Evolutionary conservation across 1,284 basidiomycete species (phyloP), one percentile per base, ranked within the genome.

Genomic region (Irpex sp.): DNA sequence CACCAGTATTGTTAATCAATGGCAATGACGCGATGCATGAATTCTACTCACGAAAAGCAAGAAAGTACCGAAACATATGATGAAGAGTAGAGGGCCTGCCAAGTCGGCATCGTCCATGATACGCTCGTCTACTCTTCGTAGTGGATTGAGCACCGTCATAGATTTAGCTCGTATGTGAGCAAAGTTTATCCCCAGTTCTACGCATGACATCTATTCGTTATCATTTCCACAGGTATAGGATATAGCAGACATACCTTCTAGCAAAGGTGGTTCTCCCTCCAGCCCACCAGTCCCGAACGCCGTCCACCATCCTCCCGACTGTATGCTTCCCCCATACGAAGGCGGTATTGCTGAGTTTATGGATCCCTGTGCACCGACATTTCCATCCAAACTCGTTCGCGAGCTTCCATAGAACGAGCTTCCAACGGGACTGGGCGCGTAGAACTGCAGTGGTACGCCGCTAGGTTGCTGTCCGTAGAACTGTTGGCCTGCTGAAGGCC

Each of bases 91-190:
- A 5, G 97, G 97, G 0, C 97, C 97, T 8, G 96, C 96, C 33
- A 99, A 82, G 76, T 99, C 97, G 48, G 96, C 95, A 71, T 99
- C 97, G 75, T 99, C 97, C 97, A 99, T 99, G 68, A 99, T 98
- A 68, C 87, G 91, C 64, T 93, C 91, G 68, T 99, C 93, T 61
- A 98, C 88, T 62, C 82, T 82, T 65, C 87, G 85, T 33, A 98
- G 77, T 1, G 97, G 97, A 70, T 98, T 98, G 61, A 99, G 85
- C 3, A 99, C 97, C 0, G 97, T 94, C 75, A 96, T 78, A 14
- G 94, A 93, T 79, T 99, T 99, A 63, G 88, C 88, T 55, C 92
- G 83, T 74, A 99, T 98, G 75, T 99, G 97, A 47, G 88, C 86
- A 68, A 98, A 95, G 77, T 99, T 98, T 75, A 99, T 96, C 53